Evolutionary conservation across 2,329 filamentous ascomycete species (phyloP), one percentile per base, ranked within the genome.

Genomic region (Balansia obtecta): DNA sequence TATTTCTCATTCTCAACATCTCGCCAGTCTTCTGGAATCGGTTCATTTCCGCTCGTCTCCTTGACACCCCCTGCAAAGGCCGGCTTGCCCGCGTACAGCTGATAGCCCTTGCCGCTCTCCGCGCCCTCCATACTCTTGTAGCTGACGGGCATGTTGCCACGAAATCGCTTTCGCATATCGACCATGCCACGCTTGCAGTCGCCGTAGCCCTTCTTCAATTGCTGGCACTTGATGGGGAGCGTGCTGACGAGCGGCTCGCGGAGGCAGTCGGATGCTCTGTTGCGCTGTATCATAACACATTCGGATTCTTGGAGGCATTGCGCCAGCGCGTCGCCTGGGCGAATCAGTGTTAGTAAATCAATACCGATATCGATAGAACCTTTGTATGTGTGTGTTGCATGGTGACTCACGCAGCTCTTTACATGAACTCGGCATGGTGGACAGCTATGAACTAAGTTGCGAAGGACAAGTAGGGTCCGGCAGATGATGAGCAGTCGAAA

Each of bases 141-240:
- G 22, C 80, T 75, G 56, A 95, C 83, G 49, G 93, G 89, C 66
- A 88, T 81, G 72, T 97, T 97, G 52, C 93, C 93, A 50, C 93
- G 81, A 70, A 98, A 97, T 34, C 93, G 85, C 73, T 97, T 97
- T 66, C 93, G 87, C 93, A 98, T 98, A 67, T 98, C 93, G 59
- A 97, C 86, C 81, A 95, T 82, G 57, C 93, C 93, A 57, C 91
- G 86, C 63, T 95, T 94, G 78, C 93, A 98, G 65, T 96, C 88
- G 65, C 88, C 86, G 61, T 94, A 93, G 44, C 89, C 88, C 66
- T 88, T 90, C 66, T 91, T 88, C 53, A 98, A 78, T 68, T 96
- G 91, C 65, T 91, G 88, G 71, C 93, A 98, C 69, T 85, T 83
- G 22, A 79, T 83, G 18, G 93, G 91, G 13, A 98, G 82, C 7